Evolutionary conservation across 2,329 filamentous ascomycete species (phyloP).

Genomic region (Phialophora expanda): DNA sequence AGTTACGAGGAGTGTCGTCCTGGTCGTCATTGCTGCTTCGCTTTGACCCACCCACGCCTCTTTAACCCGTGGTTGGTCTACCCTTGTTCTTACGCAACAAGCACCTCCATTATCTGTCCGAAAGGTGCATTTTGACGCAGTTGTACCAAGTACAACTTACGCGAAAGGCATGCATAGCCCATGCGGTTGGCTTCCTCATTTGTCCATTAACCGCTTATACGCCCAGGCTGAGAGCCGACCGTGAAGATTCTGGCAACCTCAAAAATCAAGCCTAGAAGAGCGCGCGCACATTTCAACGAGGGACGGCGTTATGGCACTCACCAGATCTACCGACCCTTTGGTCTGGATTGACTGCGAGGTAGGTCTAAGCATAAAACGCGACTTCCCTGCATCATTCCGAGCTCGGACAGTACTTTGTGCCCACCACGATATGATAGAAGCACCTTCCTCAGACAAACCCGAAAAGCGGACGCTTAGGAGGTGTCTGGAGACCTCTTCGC

Average conservation of each 20-base stretch:
- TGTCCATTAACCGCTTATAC: not conserved
- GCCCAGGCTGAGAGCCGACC: not conserved
- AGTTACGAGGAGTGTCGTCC: not conserved
- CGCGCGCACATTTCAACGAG: not conserved
- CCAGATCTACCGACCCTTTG: conserved; percentile 66
- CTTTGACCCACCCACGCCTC: not conserved
- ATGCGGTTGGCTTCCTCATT: not conserved
- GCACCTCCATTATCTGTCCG: not conserved
- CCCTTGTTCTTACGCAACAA: not conserved
- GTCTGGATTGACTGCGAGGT: conserved; percentile 87
- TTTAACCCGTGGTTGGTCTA: not conserved
- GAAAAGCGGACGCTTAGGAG: not conserved
- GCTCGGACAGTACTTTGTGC: not conserved
- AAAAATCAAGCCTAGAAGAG: not conserved
- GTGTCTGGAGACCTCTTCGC: not conserved
- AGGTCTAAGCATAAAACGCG: conserved; percentile 27
- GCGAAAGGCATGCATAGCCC: not conserved
- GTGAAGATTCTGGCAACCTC: not conserved
- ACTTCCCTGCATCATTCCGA: not conserved
- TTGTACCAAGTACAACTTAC: not conserved
- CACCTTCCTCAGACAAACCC: not conserved
- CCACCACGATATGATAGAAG: not conserved
- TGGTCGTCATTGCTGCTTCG: not conserved
- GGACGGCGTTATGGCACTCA: conserved; percentile 44
- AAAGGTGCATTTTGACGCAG: not conserved